A percentile compares a stretch with the other conserved stretches of the same genome.
phyloP scores from a whole-genome alignment of 1,284 basidiomycete species.

The Pyrrhoderma lamaoense region DNA sequence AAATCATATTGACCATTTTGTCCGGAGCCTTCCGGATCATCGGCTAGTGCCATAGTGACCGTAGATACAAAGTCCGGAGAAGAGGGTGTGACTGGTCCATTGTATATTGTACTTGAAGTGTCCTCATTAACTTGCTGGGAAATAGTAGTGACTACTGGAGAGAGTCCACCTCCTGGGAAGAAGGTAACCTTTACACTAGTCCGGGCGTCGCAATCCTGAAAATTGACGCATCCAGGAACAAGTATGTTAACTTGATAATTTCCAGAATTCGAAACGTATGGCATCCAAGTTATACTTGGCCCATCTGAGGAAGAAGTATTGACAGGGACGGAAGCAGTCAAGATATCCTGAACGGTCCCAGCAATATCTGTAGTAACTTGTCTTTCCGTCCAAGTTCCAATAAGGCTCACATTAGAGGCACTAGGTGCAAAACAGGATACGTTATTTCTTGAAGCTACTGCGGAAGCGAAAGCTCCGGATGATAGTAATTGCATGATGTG shows the following conservation, averaged over 20 bases:
- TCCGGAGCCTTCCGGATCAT: slow-evolving; percentile 51
- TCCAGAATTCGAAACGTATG: slow-evolving; percentile 84
- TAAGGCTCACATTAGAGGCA: slow-evolving; percentile 54
- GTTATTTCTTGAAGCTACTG: slow-evolving; percentile 51
- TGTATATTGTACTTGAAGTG: slow-evolving; percentile 60
- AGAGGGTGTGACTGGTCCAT: slow-evolving; percentile 72
- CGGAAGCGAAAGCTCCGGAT: slow-evolving; percentile 80
- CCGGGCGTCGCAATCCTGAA: slow-evolving; percentile 75
- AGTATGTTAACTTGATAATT: slow-evolving; percentile 80
- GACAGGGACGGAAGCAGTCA: slow-evolving; percentile 62
- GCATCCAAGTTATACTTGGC: slow-evolving; percentile 83
- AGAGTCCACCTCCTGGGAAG: slow-evolving; percentile 63
- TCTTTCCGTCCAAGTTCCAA: slow-evolving; percentile 64
- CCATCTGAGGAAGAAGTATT: slow-evolving; percentile 51
- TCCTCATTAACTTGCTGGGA: slow-evolving; percentile 73
- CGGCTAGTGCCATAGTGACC: slow-evolving; percentile 62
- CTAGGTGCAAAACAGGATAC: slow-evolving; percentile 70
- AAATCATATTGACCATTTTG: slow-evolving; percentile 64
- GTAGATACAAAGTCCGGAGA: slow-evolving; percentile 68
- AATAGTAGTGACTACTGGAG: slow-evolving; percentile 61
- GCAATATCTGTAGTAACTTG: slow-evolving; percentile 65
- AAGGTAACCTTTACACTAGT: slow-evolving; percentile 82
- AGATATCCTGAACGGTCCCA: slow-evolving; percentile 71
- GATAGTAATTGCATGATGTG: slow-evolving; percentile 88
- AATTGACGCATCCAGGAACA: slow-evolving; percentile 78